A percentile compares a stretch with the other conserved stretches of the same genome.
These are phyloP conservation scores for Thecaphora thlaspeos DNA, from an alignment of 1,284 basidiomycete genomes.

Conservation along the genomic window DNA sequence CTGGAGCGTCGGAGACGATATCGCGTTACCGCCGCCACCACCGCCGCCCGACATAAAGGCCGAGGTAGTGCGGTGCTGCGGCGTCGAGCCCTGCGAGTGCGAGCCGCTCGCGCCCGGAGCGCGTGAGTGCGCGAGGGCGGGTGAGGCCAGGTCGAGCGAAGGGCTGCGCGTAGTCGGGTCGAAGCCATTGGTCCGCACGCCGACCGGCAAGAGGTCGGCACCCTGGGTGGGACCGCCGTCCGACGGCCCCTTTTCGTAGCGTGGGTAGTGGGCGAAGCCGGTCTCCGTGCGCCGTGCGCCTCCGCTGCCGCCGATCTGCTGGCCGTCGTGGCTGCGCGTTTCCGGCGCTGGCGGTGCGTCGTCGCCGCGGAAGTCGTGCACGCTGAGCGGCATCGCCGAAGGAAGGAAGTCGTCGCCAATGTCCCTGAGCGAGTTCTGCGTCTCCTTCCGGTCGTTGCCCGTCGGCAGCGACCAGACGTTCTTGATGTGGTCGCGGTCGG, in stretches of 20 bases:
- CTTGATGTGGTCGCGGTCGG: conserved; percentile 44
- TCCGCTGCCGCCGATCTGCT: background rate
- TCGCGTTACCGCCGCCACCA: background rate
- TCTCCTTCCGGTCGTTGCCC: conserved; percentile 30
- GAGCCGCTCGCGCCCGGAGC: conserved; percentile 16
- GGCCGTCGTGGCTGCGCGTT: conserved; percentile 4
- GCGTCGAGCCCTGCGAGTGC: conserved; percentile 16
- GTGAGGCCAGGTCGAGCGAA: conserved; percentile 19
- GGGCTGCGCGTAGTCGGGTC: conserved; percentile 33
- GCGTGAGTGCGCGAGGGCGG: conserved; percentile 12
- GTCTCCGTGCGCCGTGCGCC: conserved; percentile 3
- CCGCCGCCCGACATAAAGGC: background rate
- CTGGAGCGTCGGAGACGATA: background rate
- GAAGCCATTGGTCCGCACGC: conserved; percentile 20
- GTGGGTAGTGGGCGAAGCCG: conserved; percentile 18
- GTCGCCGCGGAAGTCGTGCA: conserved; percentile 39
- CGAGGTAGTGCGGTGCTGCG: conserved; percentile 15
- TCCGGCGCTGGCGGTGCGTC: conserved; percentile 9
- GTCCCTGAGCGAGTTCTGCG: conserved; percentile 45
- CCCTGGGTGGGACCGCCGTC: conserved; percentile 12
- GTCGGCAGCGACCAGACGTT: conserved; percentile 44
- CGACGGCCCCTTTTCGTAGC: conserved; percentile 16
- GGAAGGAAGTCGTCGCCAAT: conserved; percentile 49
- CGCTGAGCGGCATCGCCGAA: conserved; percentile 34
- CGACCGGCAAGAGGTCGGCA: conserved; percentile 24